Conservation (phyloP, 371 early-diverging fungal species). For the Apophysomyces trapeziformis region DNA sequence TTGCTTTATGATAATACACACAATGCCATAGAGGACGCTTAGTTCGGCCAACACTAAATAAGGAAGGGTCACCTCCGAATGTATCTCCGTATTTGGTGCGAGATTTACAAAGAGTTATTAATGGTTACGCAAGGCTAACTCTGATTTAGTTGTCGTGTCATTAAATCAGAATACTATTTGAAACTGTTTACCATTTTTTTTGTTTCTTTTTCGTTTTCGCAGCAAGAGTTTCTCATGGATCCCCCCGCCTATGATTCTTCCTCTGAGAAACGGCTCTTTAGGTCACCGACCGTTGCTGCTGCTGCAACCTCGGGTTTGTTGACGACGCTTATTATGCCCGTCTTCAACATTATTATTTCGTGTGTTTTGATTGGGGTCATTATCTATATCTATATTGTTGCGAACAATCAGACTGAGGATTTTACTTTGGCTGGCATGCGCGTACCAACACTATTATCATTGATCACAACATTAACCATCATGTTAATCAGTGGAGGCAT, state of each 20-base stretch:
- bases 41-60: neutral
- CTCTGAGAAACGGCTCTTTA: neutral
- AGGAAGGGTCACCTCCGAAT: neutral
- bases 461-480: constrained; percentile 18
- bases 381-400: neutral
- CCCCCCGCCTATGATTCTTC: neutral
- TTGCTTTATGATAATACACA: neutral
- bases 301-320: neutral
- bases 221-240: neutral
- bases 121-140: constrained; percentile 2
- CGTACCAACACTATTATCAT: constrained; percentile 15
- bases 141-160: neutral
- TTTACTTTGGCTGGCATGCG: constrained; percentile 19
- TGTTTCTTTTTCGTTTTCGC: neutral
- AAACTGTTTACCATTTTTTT: neutral
- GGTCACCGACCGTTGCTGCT: neutral
- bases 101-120: neutral
- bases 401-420: constrained; percentile 12
- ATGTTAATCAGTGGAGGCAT: constrained; percentile 24
- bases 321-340: neutral
- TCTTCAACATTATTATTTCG: neutral
- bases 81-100: neutral
- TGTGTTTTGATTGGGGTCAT: constrained; percentile 1
- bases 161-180: neutral
- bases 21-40: neutral